Base-by-base conservation (phyloP, 352 stramenopile genomes). In the Phytopythium helicoides region DNA sequence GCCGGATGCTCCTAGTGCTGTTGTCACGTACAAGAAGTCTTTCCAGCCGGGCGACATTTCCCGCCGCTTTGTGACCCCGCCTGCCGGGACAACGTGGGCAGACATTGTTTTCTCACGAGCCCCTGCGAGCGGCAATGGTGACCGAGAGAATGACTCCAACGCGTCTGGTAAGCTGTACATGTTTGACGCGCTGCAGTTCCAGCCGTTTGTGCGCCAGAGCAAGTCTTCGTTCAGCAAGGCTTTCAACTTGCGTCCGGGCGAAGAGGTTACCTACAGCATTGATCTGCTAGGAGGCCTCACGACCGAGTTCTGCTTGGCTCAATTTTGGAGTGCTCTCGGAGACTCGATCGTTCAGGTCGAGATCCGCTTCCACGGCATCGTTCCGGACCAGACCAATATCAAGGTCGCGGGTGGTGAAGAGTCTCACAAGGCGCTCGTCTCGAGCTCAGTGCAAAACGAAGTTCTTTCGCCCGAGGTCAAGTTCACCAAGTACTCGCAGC, bases 261-360 rank as follows among this genome's bases (percentile, higher is more conserved):
- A 89, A 33, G 78, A 91, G 54, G 50, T 82, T 14, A 53, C 66
- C 3, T 88, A 83, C 54, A 91, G 74, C 34, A 74, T 97, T 39
- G 73, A 90, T 51, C 54, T 97, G 8, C 36, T 81, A 14, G 86
- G 74, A 3, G 83, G 72, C 1, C 62, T 88, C n/a, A 96, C 86
- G 15, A 73, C 92, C 21, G 91, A 97, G 48, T 74, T 97, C 28
- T 93, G 81, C 44, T 65, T 97, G 48, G 86, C 83, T 26, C 91
- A 97, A 50, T 96, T 95, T 62, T 97, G 89, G 89, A 96, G 79
- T 50, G 71, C 84, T 1, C 67, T 96, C 19, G 91, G 91, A 12
- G 71, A 88, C 53, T 93, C 86, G 34, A 73, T 68, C 18, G 75
- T 96, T 36, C 70, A 92, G 16, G 62, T 96, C 25, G 76, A 90